Evolutionary conservation across 1,284 basidiomycete genomes (phyloP).

Genomic region (Irpex sp.): DNA sequence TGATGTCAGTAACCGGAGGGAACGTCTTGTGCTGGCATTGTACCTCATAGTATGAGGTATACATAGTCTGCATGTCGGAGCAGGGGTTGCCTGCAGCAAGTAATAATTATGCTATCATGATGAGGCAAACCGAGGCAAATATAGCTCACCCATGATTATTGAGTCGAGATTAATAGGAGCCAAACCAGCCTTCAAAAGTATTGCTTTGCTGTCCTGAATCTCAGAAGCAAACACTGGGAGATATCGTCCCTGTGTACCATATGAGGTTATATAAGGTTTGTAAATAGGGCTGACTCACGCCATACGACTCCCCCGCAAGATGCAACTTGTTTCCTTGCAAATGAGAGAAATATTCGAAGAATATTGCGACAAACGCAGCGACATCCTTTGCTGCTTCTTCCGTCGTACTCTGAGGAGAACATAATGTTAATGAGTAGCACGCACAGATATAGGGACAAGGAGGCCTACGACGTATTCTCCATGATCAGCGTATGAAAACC

Average conservation of each 20-base stretch:
- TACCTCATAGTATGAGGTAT: slow-evolving; percentile 28
- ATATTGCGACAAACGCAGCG: slow-evolving; percentile 61
- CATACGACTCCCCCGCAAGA: slow-evolving; percentile 70
- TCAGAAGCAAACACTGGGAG: slow-evolving; percentile 77
- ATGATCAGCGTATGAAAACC: slow-evolving; percentile 70
- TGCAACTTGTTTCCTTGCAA: slow-evolving; percentile 65
- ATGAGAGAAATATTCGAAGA: slow-evolving; percentile 55
- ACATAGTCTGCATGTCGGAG: slow-evolving; percentile 21
- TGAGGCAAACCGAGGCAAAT: no score
- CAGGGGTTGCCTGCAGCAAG: slow-evolving; percentile 39
- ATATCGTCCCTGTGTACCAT: slow-evolving; percentile 61
- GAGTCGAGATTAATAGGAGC: slow-evolving; percentile 75
- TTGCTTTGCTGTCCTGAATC: slow-evolving; percentile 47
- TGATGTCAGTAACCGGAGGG: slow-evolving; percentile 22
- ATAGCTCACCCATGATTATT: slow-evolving; percentile 64
- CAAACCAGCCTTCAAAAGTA: slow-evolving; percentile 47
- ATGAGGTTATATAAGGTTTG: not conserved
- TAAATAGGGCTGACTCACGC: slow-evolving; percentile 29
- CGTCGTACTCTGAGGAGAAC: slow-evolving; percentile 38
- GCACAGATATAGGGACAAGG: not conserved
- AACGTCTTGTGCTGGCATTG: slow-evolving; percentile 25
- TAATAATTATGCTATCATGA: slow-evolving; percentile 6
- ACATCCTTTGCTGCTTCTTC: slow-evolving; percentile 67
- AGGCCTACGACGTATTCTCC: slow-evolving; percentile 51
- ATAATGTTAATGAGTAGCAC: not conserved